Conservation (phyloP, 2,329 filamentous ascomycete species). For the Stagonosporopsis vannaccii region DNA sequence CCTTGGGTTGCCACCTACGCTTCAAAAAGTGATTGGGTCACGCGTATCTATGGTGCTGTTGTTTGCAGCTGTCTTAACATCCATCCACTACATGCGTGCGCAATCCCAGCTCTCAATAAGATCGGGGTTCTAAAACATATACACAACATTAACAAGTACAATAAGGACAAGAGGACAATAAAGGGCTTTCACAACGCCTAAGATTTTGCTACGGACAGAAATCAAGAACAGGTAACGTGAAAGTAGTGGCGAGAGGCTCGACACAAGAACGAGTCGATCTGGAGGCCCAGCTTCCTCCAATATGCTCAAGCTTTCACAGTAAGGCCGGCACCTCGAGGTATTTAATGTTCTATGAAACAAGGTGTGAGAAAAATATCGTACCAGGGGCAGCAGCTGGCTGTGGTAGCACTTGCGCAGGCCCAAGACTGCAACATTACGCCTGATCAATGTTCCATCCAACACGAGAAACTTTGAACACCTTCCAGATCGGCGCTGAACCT, state of each 20-base stretch:
- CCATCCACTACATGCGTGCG: neutral
- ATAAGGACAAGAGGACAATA: neutral
- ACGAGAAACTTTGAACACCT: neutral
- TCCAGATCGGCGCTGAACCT: neutral
- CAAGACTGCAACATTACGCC: neutral
- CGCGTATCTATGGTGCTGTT: neutral
- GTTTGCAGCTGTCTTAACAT: neutral
- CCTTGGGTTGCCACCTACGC: too few relatives aligned
- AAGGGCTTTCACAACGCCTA: neutral
- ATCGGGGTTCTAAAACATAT: too few relatives aligned
- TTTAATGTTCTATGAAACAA: neutral
- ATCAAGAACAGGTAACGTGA: neutral
- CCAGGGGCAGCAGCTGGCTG: neutral
- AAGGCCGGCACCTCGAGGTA: neutral
- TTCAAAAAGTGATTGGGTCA: neutral
- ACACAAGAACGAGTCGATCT: neutral
- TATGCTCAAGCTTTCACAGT: neutral
- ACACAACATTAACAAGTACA: too few relatives aligned
- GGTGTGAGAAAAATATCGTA: neutral
- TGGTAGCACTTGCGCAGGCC: neutral
- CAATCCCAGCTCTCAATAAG: neutral
- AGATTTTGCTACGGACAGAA: neutral
- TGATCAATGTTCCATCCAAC: neutral
- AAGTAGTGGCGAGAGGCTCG: too few relatives aligned
- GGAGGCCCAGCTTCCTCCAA: neutral